phyloP scores from a whole-genome alignment of 1,284 basidiomycete genomes.

The Pseudozyma tsukubaensis region DNA sequence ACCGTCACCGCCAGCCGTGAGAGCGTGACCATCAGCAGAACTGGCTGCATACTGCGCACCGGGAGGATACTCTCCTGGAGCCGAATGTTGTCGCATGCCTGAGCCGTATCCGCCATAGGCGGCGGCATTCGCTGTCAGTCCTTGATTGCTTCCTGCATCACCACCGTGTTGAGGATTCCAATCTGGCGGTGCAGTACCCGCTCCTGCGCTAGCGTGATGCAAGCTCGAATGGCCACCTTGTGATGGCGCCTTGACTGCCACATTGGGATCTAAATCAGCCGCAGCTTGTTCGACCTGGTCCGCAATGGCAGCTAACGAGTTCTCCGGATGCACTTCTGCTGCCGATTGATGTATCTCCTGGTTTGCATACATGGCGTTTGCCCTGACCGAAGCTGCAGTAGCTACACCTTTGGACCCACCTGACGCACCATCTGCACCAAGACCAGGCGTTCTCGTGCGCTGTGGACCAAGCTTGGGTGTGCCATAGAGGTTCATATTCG shows the following conservation, averaged over 20 bases:
- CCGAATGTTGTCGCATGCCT: slow-evolving; percentile 41
- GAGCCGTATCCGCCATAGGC: slow-evolving; percentile 21
- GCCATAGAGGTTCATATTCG: slow-evolving; percentile 54
- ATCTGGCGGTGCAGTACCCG: slow-evolving; percentile 11
- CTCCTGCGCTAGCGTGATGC: slow-evolving; percentile 9
- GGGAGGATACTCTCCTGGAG: slow-evolving; percentile 36
- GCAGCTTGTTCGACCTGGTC: slow-evolving; percentile 58
- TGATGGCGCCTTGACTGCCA: slow-evolving; percentile 9
- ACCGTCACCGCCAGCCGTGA: slow-evolving; percentile 10
- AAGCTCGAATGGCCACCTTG: slow-evolving; percentile 23
- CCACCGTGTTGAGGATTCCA: slow-evolving; percentile 23
- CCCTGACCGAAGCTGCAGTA: slow-evolving; percentile 34
- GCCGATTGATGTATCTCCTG: slow-evolving; percentile 62
- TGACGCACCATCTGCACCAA: too few species aligned
- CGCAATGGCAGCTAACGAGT: slow-evolving; percentile 59
- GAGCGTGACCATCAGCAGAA: slow-evolving; percentile 27
- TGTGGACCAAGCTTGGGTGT: slow-evolving; percentile 51
- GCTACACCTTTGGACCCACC: slow-evolving; percentile 21
- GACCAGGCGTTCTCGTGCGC: slow-evolving; percentile 34
- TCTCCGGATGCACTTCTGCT: slow-evolving; percentile 56
- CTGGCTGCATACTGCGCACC: slow-evolving; percentile 13
- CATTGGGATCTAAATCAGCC: slow-evolving; percentile 44
- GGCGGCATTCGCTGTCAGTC: too few species aligned
- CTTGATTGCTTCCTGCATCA: not conserved
- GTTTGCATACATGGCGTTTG: slow-evolving; percentile 58